Conservation (phyloP, 2,329 filamentous ascomycete genomes). For the Diaporthe helianthi region DNA sequence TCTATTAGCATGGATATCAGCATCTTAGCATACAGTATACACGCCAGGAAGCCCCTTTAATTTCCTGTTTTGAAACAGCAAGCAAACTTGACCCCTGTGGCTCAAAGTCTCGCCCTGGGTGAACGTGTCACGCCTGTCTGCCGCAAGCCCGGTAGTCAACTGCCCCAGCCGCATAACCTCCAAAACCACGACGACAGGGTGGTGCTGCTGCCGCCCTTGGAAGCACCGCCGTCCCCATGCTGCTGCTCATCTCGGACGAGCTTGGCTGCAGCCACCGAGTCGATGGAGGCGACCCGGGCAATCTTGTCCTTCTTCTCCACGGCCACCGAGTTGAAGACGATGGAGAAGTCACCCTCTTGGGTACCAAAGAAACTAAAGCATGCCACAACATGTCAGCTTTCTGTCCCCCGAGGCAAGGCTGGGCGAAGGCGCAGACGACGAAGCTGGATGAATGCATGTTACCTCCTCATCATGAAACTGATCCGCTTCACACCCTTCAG, state of each 20-base stretch:
- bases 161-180: slow-evolving; percentile 22
- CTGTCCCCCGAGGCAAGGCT: too few species aligned
- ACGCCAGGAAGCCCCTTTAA: not conserved
- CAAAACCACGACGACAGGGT: slow-evolving; percentile 21
- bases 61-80: too few species aligned
- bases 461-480: slow-evolving; percentile 85
- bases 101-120: not conserved
- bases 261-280: not conserved
- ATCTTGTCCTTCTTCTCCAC: slow-evolving; percentile 2
- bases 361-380: slow-evolving; percentile 76
- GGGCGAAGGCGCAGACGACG: not conserved
- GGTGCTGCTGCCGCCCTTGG: not conserved
- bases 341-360: slow-evolving; percentile 72
- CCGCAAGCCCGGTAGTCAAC: not conserved
- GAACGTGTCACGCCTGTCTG: not conserved
- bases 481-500: slow-evolving; percentile 68
- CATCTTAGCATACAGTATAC: not conserved
- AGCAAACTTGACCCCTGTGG: too few species aligned
- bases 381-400: not conserved
- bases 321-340: slow-evolving; percentile 62
- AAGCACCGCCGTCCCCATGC: not conserved
- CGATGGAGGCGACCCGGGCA: not conserved
- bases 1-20: too few species aligned
- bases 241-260: not conserved
- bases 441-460: slow-evolving; percentile 20